Base-by-base conservation (phyloP, 345 rosid species). In the Eucalyptus microcorys region DNA sequence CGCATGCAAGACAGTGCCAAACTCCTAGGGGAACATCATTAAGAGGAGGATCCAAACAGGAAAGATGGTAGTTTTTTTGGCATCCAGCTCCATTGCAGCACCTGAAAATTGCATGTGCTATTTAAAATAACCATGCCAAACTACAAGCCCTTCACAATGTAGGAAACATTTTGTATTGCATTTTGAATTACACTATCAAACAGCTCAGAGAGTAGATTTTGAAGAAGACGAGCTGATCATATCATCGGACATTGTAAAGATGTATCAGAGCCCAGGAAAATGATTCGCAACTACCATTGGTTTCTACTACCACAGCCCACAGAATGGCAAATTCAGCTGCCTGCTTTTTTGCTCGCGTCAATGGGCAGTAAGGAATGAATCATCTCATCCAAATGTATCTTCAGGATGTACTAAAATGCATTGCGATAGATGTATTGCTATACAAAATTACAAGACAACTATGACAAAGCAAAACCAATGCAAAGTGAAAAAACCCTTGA, bases 21-120 rank as follows among this genome's bases (percentile, higher is more conserved):
- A 87, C 90, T 86, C 95, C 95, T 68, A 83, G 89, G 87, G 95
- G 92, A 59, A 90, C 81, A 90, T 91, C 89, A 80, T 90, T 85
- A 61, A 92, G 45, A 86, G 93, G 90, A 80, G 94, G 95, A 89
- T 90, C 90, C 37, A 94, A 86, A 91, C 96, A 95, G 76, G 92
- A 92, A 87, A 91, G 92, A 90, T 93, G 95, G 87, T 86, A 95
- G 87, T 92, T 89, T 87, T 89, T 91, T 88, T 89, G 89, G 90
- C 97, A 95, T 27, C 93, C 93, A 86, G 45, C 90, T 90, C 96
- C 96, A 55, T 90, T 90, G 87, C 97, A 95, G 86, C 89, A 90
- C 93, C 97, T 93, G 55, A 8, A 87, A 88, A 49, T 86, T 22
- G 47, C 15, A 34, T 66, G 22, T 30, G 80, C 48, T 43, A 66